Evolutionary conservation across 2,329 filamentous ascomycete genomes (phyloP), one percentile per base, ranked within the genome.

Genomic region (Arthrobotrys pseudoclavata): DNA sequence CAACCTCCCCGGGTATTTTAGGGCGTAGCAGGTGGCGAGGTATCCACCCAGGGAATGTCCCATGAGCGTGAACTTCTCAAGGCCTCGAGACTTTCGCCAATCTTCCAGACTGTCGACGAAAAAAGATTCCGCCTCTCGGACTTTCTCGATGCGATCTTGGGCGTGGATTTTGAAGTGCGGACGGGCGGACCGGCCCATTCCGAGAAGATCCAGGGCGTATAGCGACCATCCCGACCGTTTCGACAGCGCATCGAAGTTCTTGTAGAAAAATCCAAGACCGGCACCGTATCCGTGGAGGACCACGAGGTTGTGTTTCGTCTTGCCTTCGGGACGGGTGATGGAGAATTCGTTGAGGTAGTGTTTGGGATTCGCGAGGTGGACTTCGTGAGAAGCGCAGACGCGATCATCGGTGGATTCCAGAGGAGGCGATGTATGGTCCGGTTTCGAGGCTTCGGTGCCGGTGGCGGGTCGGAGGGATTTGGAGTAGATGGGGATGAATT

Each of bases 261-360:
- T 95, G 87, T 97, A 99, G 87, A 97, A 99, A 85, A 99, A 98
- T 22, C 95, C 96, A 0, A 99, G 87, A 0, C 96, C 96, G 1
- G 96, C 96, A 55, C 96, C 96, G 84, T 99, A 99, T 78, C 96
- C 96, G 83, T 99, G 96, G 3, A 99, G 86, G 89, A 99, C 97
- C 52, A 99, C 95, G 15, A 99, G 86, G 82, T 98, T 69, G 67
- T 76, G 77, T 45, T 81, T 71, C 18, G 76, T 79, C 4, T 77
- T 70, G 20, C 55, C 26, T n/a, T 71, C 48, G 5, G 93, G 85
- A 61, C 94, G 88, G 85, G 97, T 93, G 1, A 99, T 89, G 0
- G 92, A 94, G 83, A 97, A 96, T 83, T 99, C 96, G 82, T 99
- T 98, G 79, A 99, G 84, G 1, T 91, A 92, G 61, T 96, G 89